Conservation (phyloP, 192 early-diverging fungal genomes). For the Tieghemiomyces parasiticus region DNA sequence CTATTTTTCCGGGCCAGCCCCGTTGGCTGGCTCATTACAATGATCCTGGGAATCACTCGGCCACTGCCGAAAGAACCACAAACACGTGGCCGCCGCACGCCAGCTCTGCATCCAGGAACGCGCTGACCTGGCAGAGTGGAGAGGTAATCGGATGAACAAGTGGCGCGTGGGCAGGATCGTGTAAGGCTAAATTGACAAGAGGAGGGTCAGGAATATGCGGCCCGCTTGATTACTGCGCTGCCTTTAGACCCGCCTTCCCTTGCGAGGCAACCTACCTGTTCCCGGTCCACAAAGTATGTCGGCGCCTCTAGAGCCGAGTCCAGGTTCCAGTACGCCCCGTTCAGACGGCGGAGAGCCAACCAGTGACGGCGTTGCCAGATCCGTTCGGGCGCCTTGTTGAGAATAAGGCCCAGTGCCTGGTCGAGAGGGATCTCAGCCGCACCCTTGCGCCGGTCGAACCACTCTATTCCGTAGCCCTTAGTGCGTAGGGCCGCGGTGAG, state of each 20-base stretch:
- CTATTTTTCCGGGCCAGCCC: no score
- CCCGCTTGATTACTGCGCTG: neutral
- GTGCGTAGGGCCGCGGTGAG: slow-evolving; percentile 22
- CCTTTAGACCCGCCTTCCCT: no score
- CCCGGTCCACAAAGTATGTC: neutral
- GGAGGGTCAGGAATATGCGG: neutral
- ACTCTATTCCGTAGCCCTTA: slow-evolving; percentile 19
- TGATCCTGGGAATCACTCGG: no score
- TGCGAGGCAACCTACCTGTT: neutral
- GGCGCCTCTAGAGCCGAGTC: neutral
- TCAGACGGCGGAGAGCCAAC: slow-evolving; percentile 25
- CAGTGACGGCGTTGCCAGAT: slow-evolving; percentile 29
- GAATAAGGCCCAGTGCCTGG: slow-evolving; percentile 19
- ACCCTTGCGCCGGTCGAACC: slow-evolving; percentile 23
- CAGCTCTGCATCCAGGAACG: neutral
- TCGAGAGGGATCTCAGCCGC: slow-evolving; percentile 19
- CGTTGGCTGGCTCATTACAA: no score
- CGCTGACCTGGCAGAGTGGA: neutral
- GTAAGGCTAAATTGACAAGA: neutral
- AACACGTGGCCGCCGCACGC: no score
- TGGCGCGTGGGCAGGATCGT: neutral
- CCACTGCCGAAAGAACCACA: no score
- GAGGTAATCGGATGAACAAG: neutral
- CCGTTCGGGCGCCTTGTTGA: slow-evolving; percentile 23
- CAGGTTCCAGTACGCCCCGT: slow-evolving; percentile 9